These are phyloP conservation scores for Neotropicomus parvogracilis DNA, from an alignment of 1,284 basidiomycete genomes.

Conservation along the genomic window DNA sequence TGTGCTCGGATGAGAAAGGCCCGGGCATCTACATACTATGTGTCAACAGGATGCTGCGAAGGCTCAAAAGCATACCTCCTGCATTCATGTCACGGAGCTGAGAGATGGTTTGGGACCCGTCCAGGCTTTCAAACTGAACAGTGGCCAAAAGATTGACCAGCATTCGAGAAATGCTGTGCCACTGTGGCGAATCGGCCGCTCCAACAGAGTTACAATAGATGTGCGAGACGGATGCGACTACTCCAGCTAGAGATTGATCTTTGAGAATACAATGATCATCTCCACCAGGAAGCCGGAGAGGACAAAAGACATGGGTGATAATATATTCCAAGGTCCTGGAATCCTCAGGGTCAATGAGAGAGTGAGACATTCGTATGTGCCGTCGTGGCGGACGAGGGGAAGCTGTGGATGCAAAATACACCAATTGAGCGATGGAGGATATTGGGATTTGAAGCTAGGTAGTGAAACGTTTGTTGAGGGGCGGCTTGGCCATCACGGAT, in stretches of 20 bases:
- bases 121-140: slow-evolving; percentile 12
- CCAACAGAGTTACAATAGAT: not conserved
- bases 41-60: not conserved
- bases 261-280: slow-evolving; percentile 15
- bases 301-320: slow-evolving; percentile 11
- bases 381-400: no score
- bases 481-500: no score
- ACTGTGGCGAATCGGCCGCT: not conserved
- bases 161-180: slow-evolving; percentile 18
- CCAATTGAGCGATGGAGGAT: not conserved
- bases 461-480: no score
- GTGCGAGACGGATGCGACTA: slow-evolving; percentile 1
- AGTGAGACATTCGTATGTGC: not conserved
- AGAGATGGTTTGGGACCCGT: not conserved
- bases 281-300: slow-evolving; percentile 21
- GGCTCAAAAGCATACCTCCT: slow-evolving; percentile 13
- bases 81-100: slow-evolving; percentile 18
- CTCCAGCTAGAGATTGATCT: slow-evolving; percentile 14
- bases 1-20: slow-evolving; percentile 34
- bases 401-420: no score
- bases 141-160: slow-evolving; percentile 15
- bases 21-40: slow-evolving; percentile 19
- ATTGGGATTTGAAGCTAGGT: no score
- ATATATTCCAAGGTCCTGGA: no score
- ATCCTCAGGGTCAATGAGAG: not conserved